A percentile compares a stretch with the other conserved stretches of the same genome.
Conservation (phyloP, 2,329 filamentous ascomycete genomes). For the Piedraia hortae region DNA sequence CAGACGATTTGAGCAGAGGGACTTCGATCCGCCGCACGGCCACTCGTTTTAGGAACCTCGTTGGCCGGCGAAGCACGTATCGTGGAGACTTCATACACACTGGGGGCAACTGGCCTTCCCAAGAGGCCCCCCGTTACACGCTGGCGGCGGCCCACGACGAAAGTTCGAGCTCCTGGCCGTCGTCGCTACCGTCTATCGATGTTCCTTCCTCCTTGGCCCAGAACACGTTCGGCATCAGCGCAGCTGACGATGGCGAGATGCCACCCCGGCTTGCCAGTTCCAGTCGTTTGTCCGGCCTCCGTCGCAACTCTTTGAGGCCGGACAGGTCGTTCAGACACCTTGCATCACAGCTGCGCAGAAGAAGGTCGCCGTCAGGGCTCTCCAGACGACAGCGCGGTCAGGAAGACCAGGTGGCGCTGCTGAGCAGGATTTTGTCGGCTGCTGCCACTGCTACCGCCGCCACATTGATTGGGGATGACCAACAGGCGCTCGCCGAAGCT, state of each 20-base stretch:
- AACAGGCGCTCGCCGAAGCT: slow-evolving; percentile 26
- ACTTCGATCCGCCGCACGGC: slow-evolving; percentile 2
- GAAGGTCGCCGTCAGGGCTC: slow-evolving; percentile 19
- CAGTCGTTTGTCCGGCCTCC: slow-evolving; percentile 7
- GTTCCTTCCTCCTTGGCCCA: slow-evolving; percentile 11
- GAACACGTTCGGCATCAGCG: slow-evolving; percentile 11
- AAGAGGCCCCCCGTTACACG: slow-evolving; percentile 1
- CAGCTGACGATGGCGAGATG: slow-evolving; percentile 4
- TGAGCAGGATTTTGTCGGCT: slow-evolving; percentile 33
- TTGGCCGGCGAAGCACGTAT: slow-evolving; percentile 1
- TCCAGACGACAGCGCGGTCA: slow-evolving; percentile 14
- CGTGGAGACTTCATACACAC: not conserved
- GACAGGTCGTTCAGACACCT: slow-evolving; percentile 15
- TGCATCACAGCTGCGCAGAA: slow-evolving; percentile 21
- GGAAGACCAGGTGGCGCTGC: slow-evolving; percentile 33
- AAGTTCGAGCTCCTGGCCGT: slow-evolving; percentile 5
- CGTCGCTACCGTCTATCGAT: slow-evolving; percentile 11
- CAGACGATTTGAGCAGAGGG: not conserved
- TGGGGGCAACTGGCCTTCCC: too few species aligned
- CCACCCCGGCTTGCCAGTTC: slow-evolving; percentile 7
- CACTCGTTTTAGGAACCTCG: slow-evolving; percentile 2
- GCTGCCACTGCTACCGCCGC: slow-evolving; percentile 36
- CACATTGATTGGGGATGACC: slow-evolving; percentile 33
- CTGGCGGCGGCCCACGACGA: slow-evolving; percentile 7
- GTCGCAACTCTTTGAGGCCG: slow-evolving; percentile 9